A percentile compares a stretch with the other conserved stretches of the same genome.
Conservation (phyloP, 345 rosid genomes). For the Carallia brachiata region DNA sequence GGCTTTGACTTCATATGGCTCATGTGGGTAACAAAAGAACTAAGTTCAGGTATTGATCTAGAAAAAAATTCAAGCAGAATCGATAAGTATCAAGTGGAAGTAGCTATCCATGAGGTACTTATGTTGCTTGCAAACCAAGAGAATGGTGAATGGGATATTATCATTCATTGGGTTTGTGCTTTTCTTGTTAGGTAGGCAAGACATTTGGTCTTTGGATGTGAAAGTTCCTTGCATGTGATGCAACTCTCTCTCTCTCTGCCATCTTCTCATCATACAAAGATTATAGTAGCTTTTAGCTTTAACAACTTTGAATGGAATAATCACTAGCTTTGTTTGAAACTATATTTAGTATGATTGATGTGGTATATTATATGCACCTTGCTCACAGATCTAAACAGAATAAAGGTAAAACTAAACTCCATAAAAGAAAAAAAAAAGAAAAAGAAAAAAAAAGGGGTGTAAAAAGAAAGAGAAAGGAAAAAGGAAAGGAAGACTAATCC, state of each 20-base stretch:
- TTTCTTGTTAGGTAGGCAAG: slow-evolving; percentile 68
- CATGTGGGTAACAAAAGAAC: slow-evolving; percentile 8
- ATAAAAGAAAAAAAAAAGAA: slow-evolving; percentile 13
- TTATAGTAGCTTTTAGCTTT: slow-evolving; percentile 31
- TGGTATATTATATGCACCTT: slow-evolving; percentile 9
- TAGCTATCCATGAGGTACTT: not conserved
- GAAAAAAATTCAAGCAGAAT: not conserved
- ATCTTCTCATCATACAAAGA: slow-evolving; percentile 22
- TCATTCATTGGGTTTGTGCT: slow-evolving; percentile 47
- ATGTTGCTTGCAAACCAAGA: slow-evolving; percentile 6
- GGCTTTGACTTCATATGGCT: slow-evolving; percentile 8
- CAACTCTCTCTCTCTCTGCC: slow-evolving; percentile 20
- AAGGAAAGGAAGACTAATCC: slow-evolving; percentile 18
- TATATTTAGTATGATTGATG: slow-evolving; percentile 6
- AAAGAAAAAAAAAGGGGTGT: slow-evolving; percentile 8
- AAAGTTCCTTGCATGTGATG: slow-evolving; percentile 73
- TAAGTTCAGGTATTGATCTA: slow-evolving; percentile 2
- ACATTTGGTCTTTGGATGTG: slow-evolving; percentile 34
- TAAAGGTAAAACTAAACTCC: slow-evolving; percentile 7
- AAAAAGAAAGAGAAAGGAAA: slow-evolving; percentile 15
- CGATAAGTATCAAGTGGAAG: slow-evolving; percentile 1
- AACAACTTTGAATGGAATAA: slow-evolving; percentile 39
- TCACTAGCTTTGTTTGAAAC: slow-evolving; percentile 28
- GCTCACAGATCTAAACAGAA: slow-evolving; percentile 1
- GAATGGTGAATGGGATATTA: slow-evolving; percentile 15